phyloP scores from a whole-genome alignment of 2,329 filamentous ascomycete genomes.

The Claviceps cyperi region DNA sequence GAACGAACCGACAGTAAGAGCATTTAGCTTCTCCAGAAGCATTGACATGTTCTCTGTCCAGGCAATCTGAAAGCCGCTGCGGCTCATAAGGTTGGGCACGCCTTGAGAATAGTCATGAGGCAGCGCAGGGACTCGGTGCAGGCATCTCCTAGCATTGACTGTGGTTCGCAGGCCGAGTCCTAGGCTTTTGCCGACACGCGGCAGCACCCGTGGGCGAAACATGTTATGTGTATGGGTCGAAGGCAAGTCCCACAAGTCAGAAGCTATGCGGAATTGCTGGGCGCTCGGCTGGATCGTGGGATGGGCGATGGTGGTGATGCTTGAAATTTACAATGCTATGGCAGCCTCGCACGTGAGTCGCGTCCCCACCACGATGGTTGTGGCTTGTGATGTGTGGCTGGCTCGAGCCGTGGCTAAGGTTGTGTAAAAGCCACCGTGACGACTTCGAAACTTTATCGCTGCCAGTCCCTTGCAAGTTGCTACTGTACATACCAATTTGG shows the following conservation, averaged over 20 bases:
- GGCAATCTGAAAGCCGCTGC: constrained; percentile 55
- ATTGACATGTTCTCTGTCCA: constrained; percentile 73
- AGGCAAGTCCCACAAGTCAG: neutral
- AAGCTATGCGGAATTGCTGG: neutral
- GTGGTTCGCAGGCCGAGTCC: constrained; percentile 21
- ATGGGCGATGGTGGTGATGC: neutral
- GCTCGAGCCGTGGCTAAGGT: neutral
- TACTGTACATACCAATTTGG: too few relatives aligned
- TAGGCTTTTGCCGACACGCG: constrained; percentile 25
- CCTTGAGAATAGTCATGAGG: constrained; percentile 32
- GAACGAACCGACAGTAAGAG: constrained; percentile 51
- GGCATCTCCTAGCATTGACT: constrained; percentile 23
- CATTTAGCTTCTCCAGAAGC: constrained; percentile 63
- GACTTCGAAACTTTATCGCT: too few relatives aligned
- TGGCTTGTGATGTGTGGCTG: neutral
- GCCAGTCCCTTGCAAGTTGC: too few relatives aligned
- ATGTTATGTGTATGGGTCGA: constrained; percentile 15
- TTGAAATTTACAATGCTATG: neutral
- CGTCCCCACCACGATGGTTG: neutral
- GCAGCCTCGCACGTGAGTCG: neutral
- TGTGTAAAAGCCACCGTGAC: neutral
- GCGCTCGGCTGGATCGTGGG: neutral
- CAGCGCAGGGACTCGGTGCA: constrained; percentile 34
- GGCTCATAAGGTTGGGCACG: constrained; percentile 57
- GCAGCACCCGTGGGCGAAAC: constrained; percentile 40